Percentiles rank a stretch among this genome's conserved stretches.
phyloP scores from a whole-genome alignment of 169 alveolate genomes.

The Plasmodium sp. region DNA sequence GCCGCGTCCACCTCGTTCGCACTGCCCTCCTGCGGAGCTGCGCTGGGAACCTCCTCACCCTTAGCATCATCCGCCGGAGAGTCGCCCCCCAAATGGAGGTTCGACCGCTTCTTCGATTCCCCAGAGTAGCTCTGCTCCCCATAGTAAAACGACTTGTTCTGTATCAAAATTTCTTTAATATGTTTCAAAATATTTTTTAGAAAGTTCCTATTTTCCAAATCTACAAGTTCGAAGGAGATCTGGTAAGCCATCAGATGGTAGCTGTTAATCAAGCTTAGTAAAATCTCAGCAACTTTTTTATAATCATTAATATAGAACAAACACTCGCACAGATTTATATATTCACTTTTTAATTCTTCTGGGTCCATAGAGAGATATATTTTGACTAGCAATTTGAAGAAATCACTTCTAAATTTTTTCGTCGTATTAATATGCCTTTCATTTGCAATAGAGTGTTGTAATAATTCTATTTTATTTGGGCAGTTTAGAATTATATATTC shows the following conservation, averaged over 20 bases:
- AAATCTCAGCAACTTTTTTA: slow-evolving; percentile 90
- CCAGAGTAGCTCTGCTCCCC: slow-evolving; percentile 23
- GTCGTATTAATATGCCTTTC: slow-evolving; percentile 57
- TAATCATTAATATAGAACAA: slow-evolving; percentile 89
- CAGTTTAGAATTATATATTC: slow-evolving; percentile 84
- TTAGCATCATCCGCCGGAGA: background rate
- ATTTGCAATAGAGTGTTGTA: slow-evolving; percentile 50
- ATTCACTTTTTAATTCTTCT: slow-evolving; percentile 79
- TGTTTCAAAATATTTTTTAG: slow-evolving; percentile 80
- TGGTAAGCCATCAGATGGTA: slow-evolving; percentile 91
- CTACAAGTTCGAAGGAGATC: slow-evolving; percentile 94
- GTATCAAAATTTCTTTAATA: slow-evolving; percentile 28
- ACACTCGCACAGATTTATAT: slow-evolving; percentile 86
- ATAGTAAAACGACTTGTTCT: slow-evolving; percentile 16
- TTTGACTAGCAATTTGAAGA: slow-evolving; percentile 33
- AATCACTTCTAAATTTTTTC: slow-evolving; percentile 55
- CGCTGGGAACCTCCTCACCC: background rate
- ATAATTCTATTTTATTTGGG: slow-evolving; percentile 58
- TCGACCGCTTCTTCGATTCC: background rate
- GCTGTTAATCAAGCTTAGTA: slow-evolving; percentile 80
- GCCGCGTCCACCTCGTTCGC: no score
- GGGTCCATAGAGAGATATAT: slow-evolving; percentile 30
- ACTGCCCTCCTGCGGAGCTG: background rate
- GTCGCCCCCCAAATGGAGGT: background rate
- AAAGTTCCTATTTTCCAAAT: slow-evolving; percentile 92